A percentile compares a stretch with the other conserved stretches of the same genome.
These are phyloP conservation scores for Albatrellus sp. DNA, from an alignment of 1,284 basidiomycete genomes.

Conservation along the genomic window DNA sequence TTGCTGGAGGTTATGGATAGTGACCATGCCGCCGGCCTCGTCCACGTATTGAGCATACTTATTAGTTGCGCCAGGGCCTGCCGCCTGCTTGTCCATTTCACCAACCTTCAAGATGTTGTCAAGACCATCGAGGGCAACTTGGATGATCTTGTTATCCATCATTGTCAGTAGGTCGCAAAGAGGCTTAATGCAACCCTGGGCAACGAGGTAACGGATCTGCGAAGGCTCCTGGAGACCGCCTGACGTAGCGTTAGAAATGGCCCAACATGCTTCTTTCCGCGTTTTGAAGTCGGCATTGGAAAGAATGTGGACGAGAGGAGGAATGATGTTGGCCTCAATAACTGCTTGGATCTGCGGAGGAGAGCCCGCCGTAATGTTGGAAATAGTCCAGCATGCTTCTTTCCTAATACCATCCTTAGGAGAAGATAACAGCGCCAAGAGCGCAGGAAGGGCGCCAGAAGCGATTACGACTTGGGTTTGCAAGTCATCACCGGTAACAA, in stretches of 20 bases:
- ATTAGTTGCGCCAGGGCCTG: constrained; percentile 79
- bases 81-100: constrained; percentile 85
- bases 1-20: constrained; percentile 98
- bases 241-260: constrained; percentile 97
- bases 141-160: constrained; percentile 99
- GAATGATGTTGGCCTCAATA: constrained; percentile 84
- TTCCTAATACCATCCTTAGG: constrained; percentile 93
- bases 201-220: constrained; percentile 97
- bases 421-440: constrained; percentile 85
- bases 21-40: constrained; percentile 97
- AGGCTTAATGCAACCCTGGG: constrained; percentile 97
- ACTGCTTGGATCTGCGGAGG: constrained; percentile 92
- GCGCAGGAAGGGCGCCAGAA: constrained; percentile 87
- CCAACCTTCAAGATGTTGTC: constrained; percentile 99
- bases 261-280: constrained; percentile 99
- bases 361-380: constrained; percentile 96
- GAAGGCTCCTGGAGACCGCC: constrained; percentile 94
- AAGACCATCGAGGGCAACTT: constrained; percentile 92
- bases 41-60: constrained; percentile 93
- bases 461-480: constrained; percentile 99
- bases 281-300: constrained; percentile 99
- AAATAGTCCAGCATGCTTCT: constrained; percentile 99
- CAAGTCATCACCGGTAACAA: constrained; percentile 96
- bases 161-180: constrained; percentile 91
- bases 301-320: constrained; percentile 94